Percentiles rank a stretch among this genome's conserved stretches.
These are phyloP conservation scores for Ceratocystiopsis sp. DNA, from an alignment of 2,329 filamentous ascomycete genomes.

Conservation along the genomic window DNA sequence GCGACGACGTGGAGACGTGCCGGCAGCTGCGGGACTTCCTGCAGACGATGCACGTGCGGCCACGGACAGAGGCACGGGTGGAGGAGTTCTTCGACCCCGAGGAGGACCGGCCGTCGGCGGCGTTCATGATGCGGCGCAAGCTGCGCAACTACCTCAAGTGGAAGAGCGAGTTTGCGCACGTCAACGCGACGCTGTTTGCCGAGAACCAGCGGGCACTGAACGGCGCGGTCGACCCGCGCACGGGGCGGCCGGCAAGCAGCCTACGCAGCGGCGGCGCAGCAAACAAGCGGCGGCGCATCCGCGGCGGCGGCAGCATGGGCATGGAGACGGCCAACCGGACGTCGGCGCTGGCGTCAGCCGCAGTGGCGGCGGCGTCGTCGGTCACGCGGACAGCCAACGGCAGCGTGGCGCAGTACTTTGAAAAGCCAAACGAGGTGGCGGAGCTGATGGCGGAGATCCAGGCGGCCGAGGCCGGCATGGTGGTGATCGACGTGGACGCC, in stretches of 20 bases:
- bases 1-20: slow-evolving; percentile 70
- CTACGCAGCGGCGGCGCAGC: slow-evolving; percentile 44
- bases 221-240: slow-evolving; percentile 42
- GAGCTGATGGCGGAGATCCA: slow-evolving; percentile 68
- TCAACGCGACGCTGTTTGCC: slow-evolving; percentile 61
- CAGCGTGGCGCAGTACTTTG: slow-evolving; percentile 61
- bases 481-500: slow-evolving; percentile 27
- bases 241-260: slow-evolving; percentile 26
- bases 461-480: slow-evolving; percentile 45
- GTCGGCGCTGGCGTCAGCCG: slow-evolving; percentile 2
- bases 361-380: neutral
- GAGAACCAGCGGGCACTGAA: slow-evolving; percentile 67
- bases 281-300: slow-evolving; percentile 72
- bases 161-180: slow-evolving; percentile 77
- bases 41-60: slow-evolving; percentile 69
- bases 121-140: slow-evolving; percentile 79
- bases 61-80: slow-evolving; percentile 28
- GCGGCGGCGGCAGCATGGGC: slow-evolving; percentile 50
- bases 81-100: slow-evolving; percentile 32
- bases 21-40: slow-evolving; percentile 81
- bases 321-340: slow-evolving; percentile 27
- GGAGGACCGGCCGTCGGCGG: slow-evolving; percentile 50
- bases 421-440: slow-evolving; percentile 67
- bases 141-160: slow-evolving; percentile 75
- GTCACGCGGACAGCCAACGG: slow-evolving; percentile 50